These are phyloP conservation scores for Beta corolliflora DNA, from an alignment of 179 eudicot genomes.

Conservation along the genomic window DNA sequence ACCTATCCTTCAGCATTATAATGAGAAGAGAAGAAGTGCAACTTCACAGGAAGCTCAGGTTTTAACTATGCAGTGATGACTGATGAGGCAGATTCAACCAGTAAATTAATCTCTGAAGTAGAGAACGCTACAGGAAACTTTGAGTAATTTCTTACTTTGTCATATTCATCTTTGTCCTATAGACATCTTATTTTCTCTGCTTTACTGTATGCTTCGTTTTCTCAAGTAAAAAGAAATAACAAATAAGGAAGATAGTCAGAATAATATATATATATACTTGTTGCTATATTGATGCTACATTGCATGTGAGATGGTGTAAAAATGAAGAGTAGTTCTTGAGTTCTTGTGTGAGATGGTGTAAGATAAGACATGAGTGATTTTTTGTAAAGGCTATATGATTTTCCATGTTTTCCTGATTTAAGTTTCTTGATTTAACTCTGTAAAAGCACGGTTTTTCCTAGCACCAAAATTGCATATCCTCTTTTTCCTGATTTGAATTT, in stretches of 20 bases:
- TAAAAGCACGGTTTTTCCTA: no score
- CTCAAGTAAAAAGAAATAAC: background rate
- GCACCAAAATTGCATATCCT: no score
- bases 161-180: background rate
- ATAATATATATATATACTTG: background rate
- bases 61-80: background rate
- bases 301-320: no score
- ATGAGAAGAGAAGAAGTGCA: constrained; percentile 16
- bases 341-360: background rate
- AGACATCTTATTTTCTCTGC: background rate
- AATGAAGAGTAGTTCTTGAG: background rate
- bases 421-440: no score
- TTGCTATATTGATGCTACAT: background rate
- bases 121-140: background rate
- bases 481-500: background rate
- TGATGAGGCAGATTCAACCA: constrained; percentile 8
- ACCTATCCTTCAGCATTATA: constrained; percentile 2
- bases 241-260: no score
- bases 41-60: background rate
- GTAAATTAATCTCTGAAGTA: background rate
- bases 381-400: no score
- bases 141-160: background rate
- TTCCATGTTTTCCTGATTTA: no score
- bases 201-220: background rate
- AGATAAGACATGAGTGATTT: no score